Conservation (phyloP, 495 filamentous ascomycete species). For the Aspergillus carlsbadensis region DNA sequence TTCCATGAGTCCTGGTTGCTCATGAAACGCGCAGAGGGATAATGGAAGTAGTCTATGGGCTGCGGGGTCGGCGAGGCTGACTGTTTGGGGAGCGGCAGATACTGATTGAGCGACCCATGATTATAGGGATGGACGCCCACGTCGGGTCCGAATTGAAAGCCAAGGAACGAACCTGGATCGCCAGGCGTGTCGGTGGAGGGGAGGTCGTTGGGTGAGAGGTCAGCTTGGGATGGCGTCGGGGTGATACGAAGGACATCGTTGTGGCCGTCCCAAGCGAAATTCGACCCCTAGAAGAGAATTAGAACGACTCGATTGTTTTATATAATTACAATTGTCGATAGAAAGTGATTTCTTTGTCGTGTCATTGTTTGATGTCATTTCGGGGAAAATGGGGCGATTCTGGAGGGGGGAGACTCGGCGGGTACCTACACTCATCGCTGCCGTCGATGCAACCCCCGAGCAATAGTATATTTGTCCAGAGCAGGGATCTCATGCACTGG, state of each 20-base stretch:
- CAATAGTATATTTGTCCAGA: not conserved
- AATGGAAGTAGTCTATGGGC: constrained; percentile 24
- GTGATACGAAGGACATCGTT: constrained; percentile 37
- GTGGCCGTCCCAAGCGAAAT: constrained; percentile 29
- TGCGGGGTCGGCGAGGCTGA: constrained; percentile 21
- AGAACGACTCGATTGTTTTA: constrained; percentile 3
- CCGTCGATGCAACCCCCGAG: not conserved
- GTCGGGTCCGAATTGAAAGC: constrained; percentile 28
- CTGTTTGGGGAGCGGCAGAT: constrained; percentile 11
- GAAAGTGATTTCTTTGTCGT: not conserved
- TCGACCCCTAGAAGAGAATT: not conserved
- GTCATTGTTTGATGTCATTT: not conserved
- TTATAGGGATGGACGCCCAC: constrained; percentile 20
- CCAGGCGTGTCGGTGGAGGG: constrained; percentile 21
- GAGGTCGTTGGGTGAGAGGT: constrained; percentile 14
- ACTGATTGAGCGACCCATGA: constrained; percentile 21
- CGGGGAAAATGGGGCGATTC: not conserved
- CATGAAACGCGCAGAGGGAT: constrained; percentile 25
- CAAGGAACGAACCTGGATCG: constrained; percentile 31
- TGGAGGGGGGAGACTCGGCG: not conserved
- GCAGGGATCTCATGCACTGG: constrained; percentile 5
- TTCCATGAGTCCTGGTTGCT: constrained; percentile 40
- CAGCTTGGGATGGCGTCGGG: constrained; percentile 18
- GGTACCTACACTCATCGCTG: constrained; percentile 14
- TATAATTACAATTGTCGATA: not conserved